Evolutionary conservation across 2,329 filamentous ascomycete genomes (phyloP), one percentile per base, ranked within the genome.

Genomic region (Arachnopeziza araneosa): DNA sequence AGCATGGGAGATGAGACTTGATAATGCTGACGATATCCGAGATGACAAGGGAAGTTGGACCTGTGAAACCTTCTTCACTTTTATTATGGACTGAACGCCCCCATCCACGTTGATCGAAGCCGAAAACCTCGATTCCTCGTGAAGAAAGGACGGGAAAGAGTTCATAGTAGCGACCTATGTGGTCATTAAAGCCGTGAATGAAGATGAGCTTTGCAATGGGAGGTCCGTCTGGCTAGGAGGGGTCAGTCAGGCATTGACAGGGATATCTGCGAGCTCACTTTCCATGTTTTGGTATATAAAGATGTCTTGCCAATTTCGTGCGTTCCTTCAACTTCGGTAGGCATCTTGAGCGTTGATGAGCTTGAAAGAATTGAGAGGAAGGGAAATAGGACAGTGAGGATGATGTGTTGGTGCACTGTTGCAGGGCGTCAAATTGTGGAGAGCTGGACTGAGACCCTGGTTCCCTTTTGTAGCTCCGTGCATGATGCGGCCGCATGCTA

Each of bases 91-190:
- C 89, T 57, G 85, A 89, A 59, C 84, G 86, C 62, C 93, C 93
- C 92, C 92, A 97, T 72, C 93, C 92, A 73, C 85, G 86, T 78
- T 96, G 93, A 74, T 97, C 93, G 72, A 93, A 90, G 63, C 84
- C 81, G 70, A 88, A 84, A 54, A 91, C 83, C 69, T 90, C 85
- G 68, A 97, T 92, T 63, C 89, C 90, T 57, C 81, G 81, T 12
- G 79, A 76, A 23, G 89, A 87, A 54, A 97, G 82, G 17, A 76
- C 77, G 6, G 85, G 81, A 75, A 95, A 93, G 69, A 96, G 82
- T 58, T 81, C 80, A 71, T 86, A 82, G 77, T 96, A 96, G 60
- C 85, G 83, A 74, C 89, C 86, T 73, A 89, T 78, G 74, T 96
- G 91, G 75, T 96, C 93, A 73, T 86, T 91, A 80, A 93, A 97